phyloP scores from a whole-genome alignment of 2,329 filamentous ascomycete species.

The Raffaelea arxii region DNA sequence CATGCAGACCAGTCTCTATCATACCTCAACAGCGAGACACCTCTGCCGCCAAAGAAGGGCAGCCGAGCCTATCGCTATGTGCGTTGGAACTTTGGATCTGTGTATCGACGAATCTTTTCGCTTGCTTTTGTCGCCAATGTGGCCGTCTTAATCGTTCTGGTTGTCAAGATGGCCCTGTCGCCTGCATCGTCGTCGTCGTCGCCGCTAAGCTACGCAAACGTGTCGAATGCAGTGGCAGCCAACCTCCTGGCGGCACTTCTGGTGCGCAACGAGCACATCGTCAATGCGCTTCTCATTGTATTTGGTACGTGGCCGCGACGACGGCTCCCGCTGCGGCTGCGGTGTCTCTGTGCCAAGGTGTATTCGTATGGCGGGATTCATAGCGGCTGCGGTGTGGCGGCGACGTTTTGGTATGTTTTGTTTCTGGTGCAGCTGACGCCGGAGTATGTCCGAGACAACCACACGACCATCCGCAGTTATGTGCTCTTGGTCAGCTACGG shows the following conservation, averaged over 20 bases:
- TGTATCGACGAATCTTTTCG: constrained; percentile 31
- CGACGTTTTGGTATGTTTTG: constrained; percentile 34
- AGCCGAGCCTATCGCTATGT: background rate
- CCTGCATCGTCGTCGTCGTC: constrained; percentile 5
- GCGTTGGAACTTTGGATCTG: constrained; percentile 21
- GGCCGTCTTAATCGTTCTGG: constrained; percentile 13
- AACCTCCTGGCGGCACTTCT: constrained; percentile 37
- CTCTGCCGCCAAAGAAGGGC: background rate
- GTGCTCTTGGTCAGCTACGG: constrained; percentile 19
- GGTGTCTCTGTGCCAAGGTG: constrained; percentile 37
- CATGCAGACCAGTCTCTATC: background rate
- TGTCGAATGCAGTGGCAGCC: constrained; percentile 17
- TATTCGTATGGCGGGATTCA: constrained; percentile 45
- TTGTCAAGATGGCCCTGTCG: constrained; percentile 3
- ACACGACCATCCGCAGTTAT: constrained; percentile 15
- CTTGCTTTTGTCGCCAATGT: constrained; percentile 28
- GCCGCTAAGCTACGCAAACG: constrained; percentile 14
- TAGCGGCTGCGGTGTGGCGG: constrained; percentile 39
- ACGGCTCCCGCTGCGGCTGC: constrained; percentile 28
- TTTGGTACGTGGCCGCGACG: constrained; percentile 22
- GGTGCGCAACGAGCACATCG: constrained; percentile 41
- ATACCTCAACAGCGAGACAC: background rate
- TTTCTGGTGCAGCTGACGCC: constrained; percentile 25
- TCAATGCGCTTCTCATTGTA: constrained; percentile 37
- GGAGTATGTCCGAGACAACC: constrained; percentile 12